Evolutionary conservation across 1,284 basidiomycete genomes (phyloP).

Genomic region (Coriolopsis trogii): DNA sequence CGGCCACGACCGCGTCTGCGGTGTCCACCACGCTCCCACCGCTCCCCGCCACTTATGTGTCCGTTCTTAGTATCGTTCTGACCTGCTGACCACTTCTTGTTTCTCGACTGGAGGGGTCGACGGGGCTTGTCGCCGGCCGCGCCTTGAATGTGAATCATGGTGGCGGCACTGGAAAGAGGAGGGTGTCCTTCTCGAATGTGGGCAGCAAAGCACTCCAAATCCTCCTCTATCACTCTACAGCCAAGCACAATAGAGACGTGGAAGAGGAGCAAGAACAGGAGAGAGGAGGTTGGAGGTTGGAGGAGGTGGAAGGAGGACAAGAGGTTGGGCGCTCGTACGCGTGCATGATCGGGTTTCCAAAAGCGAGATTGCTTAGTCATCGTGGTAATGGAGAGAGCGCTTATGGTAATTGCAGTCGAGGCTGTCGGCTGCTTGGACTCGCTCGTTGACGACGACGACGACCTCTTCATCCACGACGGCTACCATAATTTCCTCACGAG

Average conservation of each 20-base stretch:
- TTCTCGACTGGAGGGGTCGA: conserved; percentile 24
- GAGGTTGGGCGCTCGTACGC: conserved; percentile 3
- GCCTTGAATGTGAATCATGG: conserved; percentile 26
- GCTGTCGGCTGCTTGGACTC: conserved; percentile 5
- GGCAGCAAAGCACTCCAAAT: too few relatives aligned
- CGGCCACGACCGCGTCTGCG: conserved; percentile 36
- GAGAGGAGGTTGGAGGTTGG: not conserved
- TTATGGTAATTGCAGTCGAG: too few relatives aligned
- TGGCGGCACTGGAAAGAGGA: not conserved
- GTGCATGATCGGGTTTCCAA: not conserved
- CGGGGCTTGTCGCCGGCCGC: conserved; percentile 15
- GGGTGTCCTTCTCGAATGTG: too few relatives aligned
- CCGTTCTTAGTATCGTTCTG: conserved; percentile 17
- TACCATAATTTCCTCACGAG: too few relatives aligned
- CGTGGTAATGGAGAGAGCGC: too few relatives aligned
- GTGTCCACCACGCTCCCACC: conserved; percentile 51
- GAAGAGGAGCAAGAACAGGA: not conserved
- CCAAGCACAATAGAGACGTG: not conserved
- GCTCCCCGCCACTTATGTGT: conserved; percentile 44
- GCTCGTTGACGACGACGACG: conserved; percentile 12
- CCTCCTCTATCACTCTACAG: too few relatives aligned
- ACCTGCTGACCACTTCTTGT: conserved; percentile 35
- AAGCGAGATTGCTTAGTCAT: conserved; percentile 11
- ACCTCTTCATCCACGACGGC: conserved; percentile 4
- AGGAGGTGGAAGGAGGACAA: not conserved